Percentiles rank a stretch among this genome's conserved stretches.
These are phyloP conservation scores for Boletus tomentosulus DNA, from an alignment of 768 basidiomycete species.

Conservation along the genomic window DNA sequence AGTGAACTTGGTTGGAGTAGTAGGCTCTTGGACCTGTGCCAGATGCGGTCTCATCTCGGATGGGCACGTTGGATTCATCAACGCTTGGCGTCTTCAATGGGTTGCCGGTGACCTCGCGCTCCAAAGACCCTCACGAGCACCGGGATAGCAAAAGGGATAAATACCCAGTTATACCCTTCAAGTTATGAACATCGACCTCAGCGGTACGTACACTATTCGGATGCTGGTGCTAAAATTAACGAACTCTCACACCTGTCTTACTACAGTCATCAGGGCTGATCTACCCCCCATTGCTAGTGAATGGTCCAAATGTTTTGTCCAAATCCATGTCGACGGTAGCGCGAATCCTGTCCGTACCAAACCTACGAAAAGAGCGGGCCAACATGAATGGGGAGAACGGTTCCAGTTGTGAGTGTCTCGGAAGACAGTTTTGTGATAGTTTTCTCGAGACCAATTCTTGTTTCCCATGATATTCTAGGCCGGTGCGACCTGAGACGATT, in stretches of 20 bases:
- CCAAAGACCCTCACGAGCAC: background rate
- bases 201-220: conserved; percentile 5
- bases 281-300: conserved; percentile 14
- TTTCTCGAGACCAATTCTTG: background rate
- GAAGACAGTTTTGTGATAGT: background rate
- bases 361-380: conserved; percentile 15
- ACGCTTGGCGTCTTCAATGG: background rate
- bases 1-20: background rate
- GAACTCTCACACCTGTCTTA: background rate
- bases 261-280: conserved; percentile 25
- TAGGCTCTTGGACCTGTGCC: background rate
- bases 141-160: background rate
- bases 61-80: background rate
- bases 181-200: conserved; percentile 25
- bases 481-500: conserved; percentile 11
- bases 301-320: conserved; percentile 25
- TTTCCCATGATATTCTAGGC: background rate
- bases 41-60: background rate
- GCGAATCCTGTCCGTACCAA: conserved; percentile 10
- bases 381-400: conserved; percentile 21
- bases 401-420: conserved; percentile 17
- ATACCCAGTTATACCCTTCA: conserved; percentile 4
- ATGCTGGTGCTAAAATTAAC: background rate
- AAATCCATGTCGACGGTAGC: conserved; percentile 18
- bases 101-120: background rate